Base-by-base conservation (phyloP, 306 rosid genomes). In the Ochetophila trinervis region DNA sequence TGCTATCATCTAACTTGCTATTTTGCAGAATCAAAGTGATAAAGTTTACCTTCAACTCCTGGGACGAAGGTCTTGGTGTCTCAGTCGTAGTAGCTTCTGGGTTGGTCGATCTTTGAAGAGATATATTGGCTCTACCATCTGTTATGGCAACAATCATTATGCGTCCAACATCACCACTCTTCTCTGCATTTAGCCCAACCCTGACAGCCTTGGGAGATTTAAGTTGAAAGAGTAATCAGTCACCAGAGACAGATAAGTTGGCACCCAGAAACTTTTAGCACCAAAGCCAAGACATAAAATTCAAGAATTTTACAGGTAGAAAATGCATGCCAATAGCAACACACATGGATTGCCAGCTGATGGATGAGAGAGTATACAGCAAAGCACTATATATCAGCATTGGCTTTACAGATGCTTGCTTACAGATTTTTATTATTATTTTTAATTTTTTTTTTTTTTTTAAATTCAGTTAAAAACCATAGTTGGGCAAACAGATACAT, bases 101-200 rank as follows among this genome's bases (percentile, higher is more conserved):
- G 76, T 92, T 91, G 65, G 67, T 89, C 66, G 98, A 92, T 75
- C 87, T 84, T 83, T 92, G 87, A 44, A 92, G 82, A 23, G 98
- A 85, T 82, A 92, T 92, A 68, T 92, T 92, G 76, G 98, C 98
- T 81, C 98, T 81, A 50, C 98, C 98, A 74, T 92, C 96, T 4
- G 96, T 92, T 50, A 92, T 84, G 55, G 95, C 98, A 67, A 92
- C 98, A 79, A 92, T 85, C 98, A 92, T 89, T 76, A 92, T 60
- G 23, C 97, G 91, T 55, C 98, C 96, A 63, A 92, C 96, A 71
- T 89, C 96, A 37, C 95, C 98, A 72, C 98, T 92, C 84, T 87
- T 92, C 80, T 89, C 98, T n/a, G 96, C 96, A 79, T 92, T 89
- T 84, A 92, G 53, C 58, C 98, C 98, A 72, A 92, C 98, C 80